Evolutionary conservation across 345 rosid species (phyloP), one percentile per base, ranked within the genome.

Genomic region (Clausena lansium): DNA sequence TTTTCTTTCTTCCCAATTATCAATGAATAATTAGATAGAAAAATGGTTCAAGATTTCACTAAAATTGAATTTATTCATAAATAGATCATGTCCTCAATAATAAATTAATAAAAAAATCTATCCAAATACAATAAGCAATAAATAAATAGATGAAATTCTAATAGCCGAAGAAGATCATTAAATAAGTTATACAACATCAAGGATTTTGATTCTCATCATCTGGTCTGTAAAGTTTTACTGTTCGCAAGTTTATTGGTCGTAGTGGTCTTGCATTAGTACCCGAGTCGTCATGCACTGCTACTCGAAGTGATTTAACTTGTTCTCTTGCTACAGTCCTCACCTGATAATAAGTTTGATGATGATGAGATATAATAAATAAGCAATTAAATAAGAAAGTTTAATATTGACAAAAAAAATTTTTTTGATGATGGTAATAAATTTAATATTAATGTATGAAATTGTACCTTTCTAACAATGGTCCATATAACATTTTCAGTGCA

Each of bases 401-500:
- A 58, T 24, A n/a, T n/a, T 9, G 50, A 45, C 17, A 45, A 3
- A 15, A 45, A 45, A 3, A 2, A 2, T 45, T 45, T 6, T 45
- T 45, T 45, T 70, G 0, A 50, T 20, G 32, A 35, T 73, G 3
- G 28, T 6, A 64, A 30, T 63, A 28, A 8, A 17, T 33, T 45
- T 33, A 27, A 33, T 70, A 70, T 70, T 45, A 58, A 14, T 36
- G 20, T 0, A 6, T 4, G 28, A 33, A 33, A 36, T 28, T 41
- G 22, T 25, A 92, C 98, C 92, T 93, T 87, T 65, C 70, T 79
- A 22, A 87, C 81, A 64, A 95, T 63, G 79, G 89, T 93, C 98
- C 98, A 95, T 14, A 76, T 11, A 32, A 93, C 91, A 80, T 89
- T 86, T 80, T 93, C 86, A 1, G 92, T 86, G 85, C 98, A 95